Percentiles rank a stretch among this genome's conserved stretches.
phyloP scores from a whole-genome alignment of 306 rosid species.

The Cucurbita moschata region DNA sequence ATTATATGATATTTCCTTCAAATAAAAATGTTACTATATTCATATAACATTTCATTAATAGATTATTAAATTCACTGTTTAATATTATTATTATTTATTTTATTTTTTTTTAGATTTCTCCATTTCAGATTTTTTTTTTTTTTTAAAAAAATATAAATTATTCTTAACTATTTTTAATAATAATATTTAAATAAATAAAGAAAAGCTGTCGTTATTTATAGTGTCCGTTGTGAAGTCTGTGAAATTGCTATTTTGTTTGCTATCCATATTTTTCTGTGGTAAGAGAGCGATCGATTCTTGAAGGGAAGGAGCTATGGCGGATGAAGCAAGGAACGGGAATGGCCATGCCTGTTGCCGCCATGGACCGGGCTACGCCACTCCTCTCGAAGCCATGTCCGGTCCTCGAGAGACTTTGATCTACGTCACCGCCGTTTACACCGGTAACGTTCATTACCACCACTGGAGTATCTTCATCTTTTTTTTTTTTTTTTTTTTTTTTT shows the following conservation, averaged over 20 bases:
- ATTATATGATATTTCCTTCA: too few relatives aligned
- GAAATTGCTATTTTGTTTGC: not conserved
- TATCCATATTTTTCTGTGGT: not conserved
- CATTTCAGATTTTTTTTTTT: too few relatives aligned
- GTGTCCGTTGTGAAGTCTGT: not conserved
- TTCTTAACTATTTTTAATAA: too few relatives aligned
- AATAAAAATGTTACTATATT: too few relatives aligned
- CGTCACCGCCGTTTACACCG: conserved; percentile 63
- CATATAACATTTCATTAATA: too few relatives aligned
- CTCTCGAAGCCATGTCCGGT: conserved; percentile 72
- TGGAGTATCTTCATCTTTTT: not conserved
- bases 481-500: not conserved
- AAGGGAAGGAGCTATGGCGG: conserved; percentile 20
- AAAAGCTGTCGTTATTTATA: too few relatives aligned
- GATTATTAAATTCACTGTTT: too few relatives aligned
- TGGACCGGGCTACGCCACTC: conserved; percentile 84
- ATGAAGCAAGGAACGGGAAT: conserved; percentile 14
- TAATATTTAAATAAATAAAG: too few relatives aligned
- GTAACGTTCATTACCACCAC: conserved; percentile 13
- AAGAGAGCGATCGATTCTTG: not conserved
- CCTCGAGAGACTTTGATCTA: conserved; percentile 68
- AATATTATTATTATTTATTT: too few relatives aligned
- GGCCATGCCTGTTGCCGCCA: conserved; percentile 34
- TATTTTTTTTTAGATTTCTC: too few relatives aligned
- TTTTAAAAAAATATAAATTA: too few relatives aligned